These are phyloP conservation scores for Capronia americana DNA, from an alignment of 2,329 filamentous ascomycete genomes.

Conservation along the genomic window DNA sequence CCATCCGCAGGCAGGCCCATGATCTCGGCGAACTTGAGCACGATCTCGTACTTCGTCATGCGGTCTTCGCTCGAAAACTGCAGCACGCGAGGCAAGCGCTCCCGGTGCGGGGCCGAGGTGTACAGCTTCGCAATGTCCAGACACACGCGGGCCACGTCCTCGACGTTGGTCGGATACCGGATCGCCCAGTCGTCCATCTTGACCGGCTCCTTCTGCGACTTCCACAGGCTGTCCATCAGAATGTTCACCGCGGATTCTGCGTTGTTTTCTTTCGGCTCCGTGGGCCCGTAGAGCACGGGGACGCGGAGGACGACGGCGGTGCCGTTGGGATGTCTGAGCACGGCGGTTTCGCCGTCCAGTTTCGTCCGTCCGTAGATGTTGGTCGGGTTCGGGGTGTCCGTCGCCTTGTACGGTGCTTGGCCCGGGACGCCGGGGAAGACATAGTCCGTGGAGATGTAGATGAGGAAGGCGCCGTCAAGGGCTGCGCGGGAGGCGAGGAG, in stretches of 20 bases:
- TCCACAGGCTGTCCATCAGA: constrained; percentile 77
- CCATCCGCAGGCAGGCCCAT: constrained; percentile 74
- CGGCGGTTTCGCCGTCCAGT: constrained; percentile 72
- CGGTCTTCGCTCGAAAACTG: constrained; percentile 88
- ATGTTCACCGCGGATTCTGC: constrained; percentile 83
- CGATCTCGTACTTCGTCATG: constrained; percentile 91
- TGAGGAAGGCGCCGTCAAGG: constrained; percentile 56
- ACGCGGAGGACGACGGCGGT: constrained; percentile 74
- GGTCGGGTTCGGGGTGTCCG: constrained; percentile 69
- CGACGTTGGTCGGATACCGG: constrained; percentile 86
- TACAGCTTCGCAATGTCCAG: constrained; percentile 76
- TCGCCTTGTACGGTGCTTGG: constrained; percentile 80
- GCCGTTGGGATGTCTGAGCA: constrained; percentile 60
- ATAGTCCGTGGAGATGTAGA: constrained; percentile 76
- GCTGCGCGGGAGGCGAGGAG: constrained; percentile 71
- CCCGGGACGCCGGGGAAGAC: constrained; percentile 78
- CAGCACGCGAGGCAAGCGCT: constrained; percentile 69
- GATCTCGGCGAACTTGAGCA: constrained; percentile 76
- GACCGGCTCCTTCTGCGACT: constrained; percentile 69
- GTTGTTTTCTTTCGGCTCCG: constrained; percentile 60
- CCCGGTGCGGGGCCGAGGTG: constrained; percentile 57
- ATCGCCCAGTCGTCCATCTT: constrained; percentile 87
- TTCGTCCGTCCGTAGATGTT: constrained; percentile 82
- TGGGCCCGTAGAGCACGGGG: constrained; percentile 83
- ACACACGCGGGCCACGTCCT: constrained; percentile 81